Conservation (phyloP, 257 asterid genomes). For the Primulina huaijiensis region DNA sequence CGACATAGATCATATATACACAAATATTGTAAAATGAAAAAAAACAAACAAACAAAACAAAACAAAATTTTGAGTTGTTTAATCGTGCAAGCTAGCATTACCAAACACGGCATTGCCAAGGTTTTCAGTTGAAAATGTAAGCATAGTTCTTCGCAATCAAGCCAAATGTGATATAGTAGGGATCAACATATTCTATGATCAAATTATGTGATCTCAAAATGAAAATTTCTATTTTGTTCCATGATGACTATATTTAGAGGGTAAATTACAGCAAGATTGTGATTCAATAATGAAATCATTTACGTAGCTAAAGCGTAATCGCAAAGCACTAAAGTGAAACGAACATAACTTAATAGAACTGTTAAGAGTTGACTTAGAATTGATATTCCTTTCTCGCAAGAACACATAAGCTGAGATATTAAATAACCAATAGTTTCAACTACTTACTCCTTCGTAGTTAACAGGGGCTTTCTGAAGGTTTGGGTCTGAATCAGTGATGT, state of each 20-base stretch:
- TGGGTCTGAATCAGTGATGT: conserved; percentile 45
- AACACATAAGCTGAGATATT: background rate
- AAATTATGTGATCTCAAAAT: too few relatives aligned
- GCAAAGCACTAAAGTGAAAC: background rate
- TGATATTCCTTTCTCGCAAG: background rate
- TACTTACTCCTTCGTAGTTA: conserved; percentile 92
- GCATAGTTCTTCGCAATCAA: too few relatives aligned
- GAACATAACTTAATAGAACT: conserved; percentile 3
- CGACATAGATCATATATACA: background rate
- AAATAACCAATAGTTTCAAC: background rate
- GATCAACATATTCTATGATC: background rate
- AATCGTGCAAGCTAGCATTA: too few relatives aligned
- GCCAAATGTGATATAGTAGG: conserved; percentile 13
- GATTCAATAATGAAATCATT: background rate
- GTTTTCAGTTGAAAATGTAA: too few relatives aligned
- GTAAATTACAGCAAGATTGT: background rate
- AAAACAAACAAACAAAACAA: too few relatives aligned
- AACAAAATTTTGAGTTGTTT: too few relatives aligned
- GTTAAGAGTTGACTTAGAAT: background rate
- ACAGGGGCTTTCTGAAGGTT: conserved; percentile 87
- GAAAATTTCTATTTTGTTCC: too few relatives aligned
- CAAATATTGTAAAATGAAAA: too few relatives aligned
- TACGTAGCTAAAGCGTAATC: background rate
- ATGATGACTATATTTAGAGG: background rate
- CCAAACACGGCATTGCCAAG: too few relatives aligned